Percentiles rank a stretch among this genome's conserved stretches.
Evolutionary conservation across 2,329 filamentous ascomycete species (phyloP).

Genomic region (Colletotrichum siamense): DNA sequence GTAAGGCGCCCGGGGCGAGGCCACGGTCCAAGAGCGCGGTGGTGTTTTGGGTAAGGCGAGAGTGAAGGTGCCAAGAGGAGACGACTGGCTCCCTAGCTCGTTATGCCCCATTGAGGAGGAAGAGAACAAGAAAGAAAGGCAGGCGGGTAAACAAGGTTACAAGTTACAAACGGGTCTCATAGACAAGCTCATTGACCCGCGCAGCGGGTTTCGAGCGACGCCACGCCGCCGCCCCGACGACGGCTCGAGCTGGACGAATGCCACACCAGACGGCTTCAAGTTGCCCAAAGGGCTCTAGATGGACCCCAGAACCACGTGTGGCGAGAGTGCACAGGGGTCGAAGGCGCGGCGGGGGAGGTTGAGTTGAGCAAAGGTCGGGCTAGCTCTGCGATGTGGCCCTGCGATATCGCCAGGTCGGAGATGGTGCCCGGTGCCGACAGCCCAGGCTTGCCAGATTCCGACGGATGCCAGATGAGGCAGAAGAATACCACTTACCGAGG

Average conservation of each 20-base stretch:
- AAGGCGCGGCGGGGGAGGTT: not conserved
- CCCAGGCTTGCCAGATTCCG: not conserved
- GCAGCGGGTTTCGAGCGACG: constrained; percentile 17
- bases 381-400: not conserved
- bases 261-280: not conserved
- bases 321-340: not conserved
- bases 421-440: not conserved
- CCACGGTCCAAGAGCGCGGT: not conserved
- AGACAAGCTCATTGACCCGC: constrained; percentile 4
- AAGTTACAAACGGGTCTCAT: constrained; percentile 2
- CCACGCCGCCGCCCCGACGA: constrained; percentile 11
- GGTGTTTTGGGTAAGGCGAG: not conserved
- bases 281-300: not conserved
- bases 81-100: not conserved
- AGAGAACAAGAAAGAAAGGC: not conserved
- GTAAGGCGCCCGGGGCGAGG: not conserved
- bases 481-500: not conserved
- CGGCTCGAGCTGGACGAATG: not conserved
- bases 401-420: not conserved
- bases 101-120: not conserved
- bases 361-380: not conserved
- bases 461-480: not conserved
- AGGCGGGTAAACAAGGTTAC: not conserved
- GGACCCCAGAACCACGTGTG: constrained; percentile 11
- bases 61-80: not conserved